These are phyloP conservation scores for Pseudomonodictys pantanalensis DNA, from an alignment of 495 filamentous ascomycete genomes.

Conservation along the genomic window DNA sequence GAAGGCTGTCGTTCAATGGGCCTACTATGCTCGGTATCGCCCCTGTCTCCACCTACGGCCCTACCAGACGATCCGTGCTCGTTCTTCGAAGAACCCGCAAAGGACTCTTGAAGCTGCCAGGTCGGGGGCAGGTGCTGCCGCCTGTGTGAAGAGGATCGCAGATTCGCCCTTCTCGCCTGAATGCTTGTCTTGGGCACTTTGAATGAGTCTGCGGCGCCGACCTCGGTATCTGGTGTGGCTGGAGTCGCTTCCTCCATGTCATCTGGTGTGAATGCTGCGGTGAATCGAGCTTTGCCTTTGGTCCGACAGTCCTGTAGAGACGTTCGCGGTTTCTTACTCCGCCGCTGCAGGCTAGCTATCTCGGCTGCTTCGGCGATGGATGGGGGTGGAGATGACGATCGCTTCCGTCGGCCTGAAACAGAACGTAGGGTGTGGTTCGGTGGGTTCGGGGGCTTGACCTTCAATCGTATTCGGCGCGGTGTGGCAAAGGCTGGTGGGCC, in stretches of 20 bases:
- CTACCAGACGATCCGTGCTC: neutral
- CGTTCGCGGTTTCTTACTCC: constrained; percentile 39
- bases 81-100: constrained; percentile 9
- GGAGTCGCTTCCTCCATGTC: constrained; percentile 28
- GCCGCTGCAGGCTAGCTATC: constrained; percentile 43
- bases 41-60: too few species aligned
- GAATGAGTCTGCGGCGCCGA: constrained; percentile 19
- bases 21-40: neutral
- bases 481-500: constrained; percentile 20
- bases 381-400: constrained; percentile 51
- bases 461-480: constrained; percentile 12
- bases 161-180: constrained; percentile 14
- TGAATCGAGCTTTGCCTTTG: neutral
- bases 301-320: constrained; percentile 11
- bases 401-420: constrained; percentile 43
- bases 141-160: constrained; percentile 24
- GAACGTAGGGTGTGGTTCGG: constrained; percentile 13
- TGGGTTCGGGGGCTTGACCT: neutral
- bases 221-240: constrained; percentile 33
- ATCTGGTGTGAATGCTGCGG: constrained; percentile 23
- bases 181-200: constrained; percentile 22
- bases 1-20: neutral
- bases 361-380: constrained; percentile 60
- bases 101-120: constrained; percentile 24
- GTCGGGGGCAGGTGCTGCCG: constrained; percentile 9